Evolutionary conservation across 371 early-diverging fungal genomes (phyloP), one percentile per base, ranked within the genome.

Genomic region (Mortierella sp.): DNA sequence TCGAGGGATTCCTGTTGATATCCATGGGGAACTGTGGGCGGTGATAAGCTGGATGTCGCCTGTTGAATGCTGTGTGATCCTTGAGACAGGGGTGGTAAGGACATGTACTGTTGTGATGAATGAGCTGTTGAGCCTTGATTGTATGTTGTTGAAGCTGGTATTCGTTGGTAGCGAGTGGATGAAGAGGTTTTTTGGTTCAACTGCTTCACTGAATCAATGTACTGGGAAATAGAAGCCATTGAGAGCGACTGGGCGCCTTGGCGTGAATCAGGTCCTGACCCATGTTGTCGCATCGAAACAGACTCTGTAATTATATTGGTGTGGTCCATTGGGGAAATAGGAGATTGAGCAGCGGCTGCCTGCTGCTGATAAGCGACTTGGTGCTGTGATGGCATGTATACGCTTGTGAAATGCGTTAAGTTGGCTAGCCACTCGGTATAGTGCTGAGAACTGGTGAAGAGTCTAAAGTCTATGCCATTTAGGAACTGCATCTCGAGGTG

Each of bases 401-500:
- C 65, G 23, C 73, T 56, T 12, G 79, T 73, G 34, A 78, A 78
- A 19, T 73, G 73, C 7, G 79, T 73, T 54, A 78, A 49, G 23
- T 42, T 73, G 19, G 79, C 70, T 26, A 78, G 79, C 79, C 79
- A 78, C 22, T 78, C 79, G 4, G 65, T 53, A 43, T 78, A 89
- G 42, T 89, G 87, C 22, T 83, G 84, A 9, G 87, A 59, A 26
- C 79, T 69, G 23, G 79, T 78, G 64, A 78, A 78, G 64, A 78
- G 79, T 12, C 83, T 61, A 65, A 89, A 90, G 61, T 83, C 66
- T 56, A 90, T 75, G 0, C 86, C 88, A 68, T 87, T 86, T 57
- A 90, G 51, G 70, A 90, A 90, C 68, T 90, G 90, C 35, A 89
- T 68, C 70, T 90, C 91, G 82, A 90, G 87, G 37, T 89, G 85